A percentile compares a stretch with the other conserved stretches of the same genome.
Evolutionary conservation across 2,329 filamentous ascomycete genomes (phyloP).

Genomic region (Dothiorella sarmentorum): DNA sequence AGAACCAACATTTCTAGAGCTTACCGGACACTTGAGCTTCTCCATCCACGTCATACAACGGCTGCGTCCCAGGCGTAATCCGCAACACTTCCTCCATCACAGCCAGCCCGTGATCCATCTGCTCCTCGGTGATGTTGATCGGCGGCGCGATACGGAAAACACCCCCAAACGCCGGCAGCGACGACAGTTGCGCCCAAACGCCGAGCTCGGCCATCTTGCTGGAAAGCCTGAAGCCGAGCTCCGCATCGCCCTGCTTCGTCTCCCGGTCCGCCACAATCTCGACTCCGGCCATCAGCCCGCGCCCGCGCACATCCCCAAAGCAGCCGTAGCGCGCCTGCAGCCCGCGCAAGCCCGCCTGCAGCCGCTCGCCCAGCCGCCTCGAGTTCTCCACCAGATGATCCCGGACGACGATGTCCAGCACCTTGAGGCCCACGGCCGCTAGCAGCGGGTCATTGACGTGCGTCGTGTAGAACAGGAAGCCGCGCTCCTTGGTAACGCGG

Average conservation of each 20-base stretch:
- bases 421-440: conserved; percentile 58
- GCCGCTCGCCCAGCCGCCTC: conserved; percentile 41
- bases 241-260: conserved; percentile 47
- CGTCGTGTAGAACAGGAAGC: conserved; percentile 58
- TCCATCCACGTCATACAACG: conserved; percentile 23
- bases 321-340: conserved; percentile 55
- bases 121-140: conserved; percentile 50
- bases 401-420: conserved; percentile 58
- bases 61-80: conserved; percentile 46
- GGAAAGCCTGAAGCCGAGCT: conserved; percentile 48
- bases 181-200: conserved; percentile 56
- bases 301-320: conserved; percentile 59
- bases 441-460: conserved; percentile 62
- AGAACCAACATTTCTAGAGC: background rate
- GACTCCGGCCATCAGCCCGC: conserved; percentile 57
- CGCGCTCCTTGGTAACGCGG: conserved; percentile 44
- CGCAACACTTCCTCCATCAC: conserved; percentile 58
- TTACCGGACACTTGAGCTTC: background rate
- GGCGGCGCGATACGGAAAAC: conserved; percentile 60
- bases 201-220: conserved; percentile 51
- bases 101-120: conserved; percentile 46
- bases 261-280: conserved; percentile 54
- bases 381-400: conserved; percentile 52
- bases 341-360: conserved; percentile 47
- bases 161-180: conserved; percentile 53